Conservation (phyloP, 768 basidiomycete species). For the Hortiboletus flavorubellus region DNA sequence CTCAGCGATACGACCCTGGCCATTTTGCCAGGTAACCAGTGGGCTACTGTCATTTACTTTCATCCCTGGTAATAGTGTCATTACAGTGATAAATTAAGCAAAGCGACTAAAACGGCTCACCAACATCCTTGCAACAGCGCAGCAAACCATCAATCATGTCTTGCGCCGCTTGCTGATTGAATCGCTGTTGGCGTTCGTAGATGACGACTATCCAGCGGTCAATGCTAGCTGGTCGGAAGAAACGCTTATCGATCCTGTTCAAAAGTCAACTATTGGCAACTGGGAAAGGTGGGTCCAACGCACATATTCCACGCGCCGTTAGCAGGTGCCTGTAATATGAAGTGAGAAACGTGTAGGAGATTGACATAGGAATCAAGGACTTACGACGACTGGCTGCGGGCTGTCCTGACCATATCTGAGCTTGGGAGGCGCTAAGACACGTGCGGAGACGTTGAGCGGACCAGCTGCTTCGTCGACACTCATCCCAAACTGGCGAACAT, state of each 20-base stretch:
- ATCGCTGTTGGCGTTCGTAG: slow-evolving; percentile 61
- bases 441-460: slow-evolving; percentile 57
- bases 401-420: slow-evolving; percentile 62
- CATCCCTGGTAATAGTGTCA: slow-evolving; percentile 47
- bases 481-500: slow-evolving; percentile 73
- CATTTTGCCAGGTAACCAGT: slow-evolving; percentile 52
- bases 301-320: slow-evolving; percentile 83
- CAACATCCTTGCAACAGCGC: slow-evolving; percentile 50
- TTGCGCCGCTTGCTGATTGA: slow-evolving; percentile 43
- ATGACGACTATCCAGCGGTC: slow-evolving; percentile 60
- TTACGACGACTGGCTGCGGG: slow-evolving; percentile 54
- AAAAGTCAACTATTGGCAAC: slow-evolving; percentile 2
- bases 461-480: slow-evolving; percentile 46
- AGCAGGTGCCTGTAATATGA: slow-evolving; percentile 43
- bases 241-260: slow-evolving; percentile 65
- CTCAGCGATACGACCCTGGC: slow-evolving; percentile 51
- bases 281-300: slow-evolving; percentile 10
- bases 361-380: slow-evolving; percentile 17
- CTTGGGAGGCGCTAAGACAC: slow-evolving; percentile 60
- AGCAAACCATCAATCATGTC: slow-evolving; percentile 57
- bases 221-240: slow-evolving; percentile 55
- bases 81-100: neutral
- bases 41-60: slow-evolving; percentile 43
- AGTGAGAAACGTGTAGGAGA: slow-evolving; percentile 1
- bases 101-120: slow-evolving; percentile 38